Evolutionary conservation across 2,329 filamentous ascomycete genomes (phyloP).

Genomic region (Monilinia vaccinii-corymbosi): DNA sequence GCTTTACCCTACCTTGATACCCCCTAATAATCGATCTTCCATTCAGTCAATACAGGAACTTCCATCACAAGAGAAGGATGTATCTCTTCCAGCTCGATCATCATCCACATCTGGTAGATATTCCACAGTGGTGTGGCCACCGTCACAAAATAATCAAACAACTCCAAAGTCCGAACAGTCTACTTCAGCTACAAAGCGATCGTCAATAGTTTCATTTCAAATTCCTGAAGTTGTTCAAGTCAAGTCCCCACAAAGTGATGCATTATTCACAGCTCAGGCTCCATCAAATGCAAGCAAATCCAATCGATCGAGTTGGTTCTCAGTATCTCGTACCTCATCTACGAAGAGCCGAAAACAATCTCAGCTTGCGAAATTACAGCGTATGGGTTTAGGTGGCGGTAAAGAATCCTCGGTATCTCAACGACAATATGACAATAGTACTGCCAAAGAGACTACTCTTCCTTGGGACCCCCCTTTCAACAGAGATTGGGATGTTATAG

Average conservation of each 20-base stretch:
- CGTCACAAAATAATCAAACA: not conserved
- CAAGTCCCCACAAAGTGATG: not conserved
- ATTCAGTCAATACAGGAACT: not conserved
- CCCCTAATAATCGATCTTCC: not conserved
- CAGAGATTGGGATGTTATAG: conserved; percentile 15
- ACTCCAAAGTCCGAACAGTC: not conserved
- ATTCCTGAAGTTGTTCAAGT: not conserved
- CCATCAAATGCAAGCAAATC: not conserved
- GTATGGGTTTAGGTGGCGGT: not conserved
- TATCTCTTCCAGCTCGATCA: not conserved
- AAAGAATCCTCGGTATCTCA: not conserved
- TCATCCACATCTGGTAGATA: not conserved
- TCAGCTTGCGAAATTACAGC: not conserved
- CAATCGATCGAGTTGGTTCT: conserved; percentile 1
- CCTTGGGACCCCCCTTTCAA: conserved; percentile 7
- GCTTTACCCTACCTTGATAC: not conserved
- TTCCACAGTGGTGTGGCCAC: not conserved
- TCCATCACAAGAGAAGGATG: not conserved
- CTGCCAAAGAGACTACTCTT: not conserved
- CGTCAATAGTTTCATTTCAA: conserved; percentile 3
- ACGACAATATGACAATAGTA: not conserved
- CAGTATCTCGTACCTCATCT: not conserved
- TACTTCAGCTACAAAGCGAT: not conserved
- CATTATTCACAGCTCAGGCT: not conserved
- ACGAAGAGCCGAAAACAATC: not conserved